Evolutionary conservation across 1,284 basidiomycete genomes (phyloP), one percentile per base, ranked within the genome.

Genomic region (Ceratobasidium sp.): DNA sequence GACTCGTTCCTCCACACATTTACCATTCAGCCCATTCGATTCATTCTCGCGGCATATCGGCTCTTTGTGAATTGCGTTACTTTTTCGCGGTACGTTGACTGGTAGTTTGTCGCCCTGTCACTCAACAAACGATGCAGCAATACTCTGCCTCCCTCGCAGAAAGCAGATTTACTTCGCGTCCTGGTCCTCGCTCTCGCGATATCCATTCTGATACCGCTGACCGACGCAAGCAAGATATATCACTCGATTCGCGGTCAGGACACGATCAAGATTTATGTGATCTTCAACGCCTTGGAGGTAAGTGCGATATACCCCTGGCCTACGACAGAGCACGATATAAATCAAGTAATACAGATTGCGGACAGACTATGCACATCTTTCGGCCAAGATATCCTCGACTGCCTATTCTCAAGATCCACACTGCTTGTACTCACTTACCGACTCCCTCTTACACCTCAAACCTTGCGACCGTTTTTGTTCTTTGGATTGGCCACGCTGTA

Each of bases 1-100:
- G 97, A 99, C 81, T 96, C 96, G 2, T 98, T 98, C 82, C 87
- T 99, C 2, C 97, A 99, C 82, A 97, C 94, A 5, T 98, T 99
- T 82, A 99, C 97, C 41, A 96, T 99, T 75, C 87, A 98, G 6
- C 97, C 97, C 5, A 93, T 99, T 71, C 93, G 97, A 16, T 92
- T 91, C 75, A 77, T 84, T 9, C 83, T 96, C 34, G 94, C 94
- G 0, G 80, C 86, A 45, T 84, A 85, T 76, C 86, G 89, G 32
- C 85, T 92, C 46, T 52, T 88, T n/a, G 75, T 80, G 59, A 89
- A 89, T 77, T 39, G 71, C 12, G 34, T 75, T 21, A 73, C 72
- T 34, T 53, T 73, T 14, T 75, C 76, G 28, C 72, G 74, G 77
- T 78, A 57, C 9, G 75, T 72, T 12, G n/a, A 5, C 36, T 45